Conservation (phyloP, 2,329 filamentous ascomycete species). For the Claviceps spartinae region DNA sequence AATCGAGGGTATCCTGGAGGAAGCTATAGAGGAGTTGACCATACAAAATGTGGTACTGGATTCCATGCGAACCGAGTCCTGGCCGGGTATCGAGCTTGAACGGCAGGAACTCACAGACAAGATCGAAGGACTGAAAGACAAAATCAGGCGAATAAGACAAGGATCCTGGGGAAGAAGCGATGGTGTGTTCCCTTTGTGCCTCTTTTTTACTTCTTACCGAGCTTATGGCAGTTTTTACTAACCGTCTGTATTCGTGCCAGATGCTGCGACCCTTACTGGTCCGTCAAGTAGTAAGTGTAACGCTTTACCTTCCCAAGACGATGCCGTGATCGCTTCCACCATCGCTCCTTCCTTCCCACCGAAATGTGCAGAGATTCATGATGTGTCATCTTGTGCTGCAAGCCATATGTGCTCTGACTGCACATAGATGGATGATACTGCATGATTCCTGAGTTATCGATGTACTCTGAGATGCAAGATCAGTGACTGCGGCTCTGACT, state of each 20-base stretch:
- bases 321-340: not conserved
- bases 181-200: not conserved
- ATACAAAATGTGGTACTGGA: slow-evolving; percentile 29
- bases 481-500: not conserved
- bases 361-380: not conserved
- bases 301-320: not conserved
- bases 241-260: not conserved
- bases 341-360: not conserved
- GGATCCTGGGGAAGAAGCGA: not conserved
- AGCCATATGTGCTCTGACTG: not conserved
- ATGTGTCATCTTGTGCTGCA: slow-evolving; percentile 1
- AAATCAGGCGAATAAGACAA: slow-evolving; percentile 10
- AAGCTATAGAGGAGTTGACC: slow-evolving; percentile 26
- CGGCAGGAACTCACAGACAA: not conserved
- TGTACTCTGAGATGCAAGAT: not conserved
- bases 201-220: not conserved
- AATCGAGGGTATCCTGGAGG: slow-evolving; percentile 9
- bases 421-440: not conserved
- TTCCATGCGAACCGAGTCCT: slow-evolving; percentile 21
- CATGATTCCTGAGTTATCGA: no score
- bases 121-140: slow-evolving; percentile 19
- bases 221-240: not conserved
- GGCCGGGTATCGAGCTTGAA: slow-evolving; percentile 17
- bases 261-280: not conserved
- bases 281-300: not conserved